Conservation (phyloP, 2,329 filamentous ascomycete species). For the Drechslera avenae region DNA sequence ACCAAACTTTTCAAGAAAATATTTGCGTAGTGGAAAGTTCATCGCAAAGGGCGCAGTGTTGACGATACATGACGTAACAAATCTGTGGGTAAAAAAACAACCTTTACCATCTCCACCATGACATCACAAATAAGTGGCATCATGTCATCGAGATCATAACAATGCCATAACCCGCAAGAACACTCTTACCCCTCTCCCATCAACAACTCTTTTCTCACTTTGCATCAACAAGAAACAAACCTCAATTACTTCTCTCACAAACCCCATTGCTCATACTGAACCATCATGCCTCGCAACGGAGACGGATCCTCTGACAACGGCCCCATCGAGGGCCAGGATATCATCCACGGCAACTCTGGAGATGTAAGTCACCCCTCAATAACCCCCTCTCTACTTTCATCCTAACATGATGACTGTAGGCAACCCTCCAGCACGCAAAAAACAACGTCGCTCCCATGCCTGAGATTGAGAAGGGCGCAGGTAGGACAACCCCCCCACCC, state of each 20-base stretch:
- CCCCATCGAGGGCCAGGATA: slow-evolving; percentile 44
- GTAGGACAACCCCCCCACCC: slow-evolving; percentile 22
- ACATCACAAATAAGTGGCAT: slow-evolving; percentile 7
- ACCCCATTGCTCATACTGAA: neutral
- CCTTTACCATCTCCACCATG: slow-evolving; percentile 11
- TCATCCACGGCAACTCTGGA: slow-evolving; percentile 45
- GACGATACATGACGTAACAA: too few species aligned
- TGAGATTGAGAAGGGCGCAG: slow-evolving; percentile 47
- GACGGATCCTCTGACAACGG: slow-evolving; percentile 50
- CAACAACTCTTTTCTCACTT: neutral
- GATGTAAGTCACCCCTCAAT: slow-evolving; percentile 30
- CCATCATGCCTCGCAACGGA: slow-evolving; percentile 49
- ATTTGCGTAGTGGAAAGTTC: too few species aligned
- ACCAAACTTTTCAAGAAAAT: too few species aligned
- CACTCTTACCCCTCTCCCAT: neutral
- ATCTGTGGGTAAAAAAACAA: too few species aligned
- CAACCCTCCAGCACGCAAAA: slow-evolving; percentile 44
- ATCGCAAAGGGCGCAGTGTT: too few species aligned
- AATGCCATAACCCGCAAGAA: neutral
- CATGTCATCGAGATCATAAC: slow-evolving; percentile 7
- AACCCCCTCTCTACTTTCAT: neutral
- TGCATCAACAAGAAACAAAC: neutral
- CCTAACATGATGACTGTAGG: slow-evolving; percentile 13
- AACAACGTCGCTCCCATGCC: slow-evolving; percentile 49
- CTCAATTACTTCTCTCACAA: neutral